Evolutionary conservation across 1,139 yeast genomes (phyloP).

Genomic region (Yarrowia galli): DNA sequence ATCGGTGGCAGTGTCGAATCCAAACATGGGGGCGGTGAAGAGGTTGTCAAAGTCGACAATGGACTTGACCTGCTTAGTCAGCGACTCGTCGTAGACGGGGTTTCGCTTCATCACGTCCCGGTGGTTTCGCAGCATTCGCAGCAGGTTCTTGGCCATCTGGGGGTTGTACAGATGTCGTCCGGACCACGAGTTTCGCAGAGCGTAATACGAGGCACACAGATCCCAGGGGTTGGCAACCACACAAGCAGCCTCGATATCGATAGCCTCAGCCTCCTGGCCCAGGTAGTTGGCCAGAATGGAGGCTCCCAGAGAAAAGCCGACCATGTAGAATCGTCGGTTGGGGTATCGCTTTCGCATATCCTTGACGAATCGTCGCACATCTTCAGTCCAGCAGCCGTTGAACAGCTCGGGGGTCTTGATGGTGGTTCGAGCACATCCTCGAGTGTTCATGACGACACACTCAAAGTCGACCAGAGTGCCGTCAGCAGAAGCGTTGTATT

Average conservation of each 20-base stretch:
- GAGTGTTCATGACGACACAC: slow-evolving; percentile 74
- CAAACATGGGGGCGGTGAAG: slow-evolving; percentile 77
- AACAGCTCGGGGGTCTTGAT: slow-evolving; percentile 78
- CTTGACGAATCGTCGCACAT: slow-evolving; percentile 66
- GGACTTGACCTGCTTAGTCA: slow-evolving; percentile 51
- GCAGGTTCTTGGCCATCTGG: slow-evolving; percentile 69
- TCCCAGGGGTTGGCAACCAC: slow-evolving; percentile 88
- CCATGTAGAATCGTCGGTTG: slow-evolving; percentile 72
- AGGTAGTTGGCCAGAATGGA: slow-evolving; percentile 77
- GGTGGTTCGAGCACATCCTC: slow-evolving; percentile 89
- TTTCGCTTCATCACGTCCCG: slow-evolving; percentile 59
- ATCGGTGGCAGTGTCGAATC: slow-evolving; percentile 71
- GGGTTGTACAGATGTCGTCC: slow-evolving; percentile 71
- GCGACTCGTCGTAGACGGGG: slow-evolving; percentile 51
- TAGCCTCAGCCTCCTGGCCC: slow-evolving; percentile 67
- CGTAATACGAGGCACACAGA: slow-evolving; percentile 63
- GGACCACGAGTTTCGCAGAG: slow-evolving; percentile 61
- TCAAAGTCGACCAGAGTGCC: slow-evolving; percentile 55
- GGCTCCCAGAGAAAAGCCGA: slow-evolving; percentile 91
- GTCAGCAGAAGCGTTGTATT: slow-evolving; percentile 43
- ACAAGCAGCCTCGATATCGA: slow-evolving; percentile 67
- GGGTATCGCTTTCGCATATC: slow-evolving; percentile 66
- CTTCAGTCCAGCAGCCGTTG: slow-evolving; percentile 77
- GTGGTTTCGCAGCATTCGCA: slow-evolving; percentile 69
- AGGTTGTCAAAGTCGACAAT: slow-evolving; percentile 71